These are phyloP conservation scores for Xylaria hypoxylon DNA, from an alignment of 2,329 filamentous ascomycete genomes.

Conservation along the genomic window DNA sequence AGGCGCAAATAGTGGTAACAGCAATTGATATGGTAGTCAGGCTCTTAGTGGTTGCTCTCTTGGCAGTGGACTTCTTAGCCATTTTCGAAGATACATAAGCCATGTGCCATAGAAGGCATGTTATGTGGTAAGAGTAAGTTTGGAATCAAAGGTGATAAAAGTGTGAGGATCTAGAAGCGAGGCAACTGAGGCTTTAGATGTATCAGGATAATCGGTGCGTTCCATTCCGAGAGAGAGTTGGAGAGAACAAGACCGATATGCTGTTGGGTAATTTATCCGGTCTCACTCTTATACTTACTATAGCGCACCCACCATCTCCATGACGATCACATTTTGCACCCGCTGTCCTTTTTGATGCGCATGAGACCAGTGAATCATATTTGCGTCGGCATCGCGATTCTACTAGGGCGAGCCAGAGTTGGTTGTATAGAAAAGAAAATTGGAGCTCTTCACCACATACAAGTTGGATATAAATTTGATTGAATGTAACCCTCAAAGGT, in stretches of 20 bases:
- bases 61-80: constrained; percentile 14
- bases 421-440: too few species aligned
- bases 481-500: not conserved
- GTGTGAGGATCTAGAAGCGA: not conserved
- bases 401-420: too few species aligned
- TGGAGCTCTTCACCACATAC: not conserved
- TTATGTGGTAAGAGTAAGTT: not conserved
- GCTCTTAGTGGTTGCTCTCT: not conserved
- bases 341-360: not conserved
- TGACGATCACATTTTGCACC: constrained; percentile 1
- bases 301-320: not conserved
- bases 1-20: constrained; percentile 8
- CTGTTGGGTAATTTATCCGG: constrained; percentile 29
- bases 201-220: constrained; percentile 20
- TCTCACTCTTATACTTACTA: not conserved
- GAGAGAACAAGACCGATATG: not conserved
- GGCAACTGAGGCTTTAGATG: constrained; percentile 7
- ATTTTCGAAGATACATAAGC: not conserved
- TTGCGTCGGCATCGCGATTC: not conserved
- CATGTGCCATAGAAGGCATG: not conserved
- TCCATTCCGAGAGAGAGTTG: constrained; percentile 16
- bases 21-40: constrained; percentile 13
- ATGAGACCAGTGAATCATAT: not conserved
- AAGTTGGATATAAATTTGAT: not conserved
- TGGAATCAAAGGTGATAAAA: not conserved